Evolutionary conservation across 2,329 filamentous ascomycete genomes (phyloP).

Genomic region (Falciphora oryzae): DNA sequence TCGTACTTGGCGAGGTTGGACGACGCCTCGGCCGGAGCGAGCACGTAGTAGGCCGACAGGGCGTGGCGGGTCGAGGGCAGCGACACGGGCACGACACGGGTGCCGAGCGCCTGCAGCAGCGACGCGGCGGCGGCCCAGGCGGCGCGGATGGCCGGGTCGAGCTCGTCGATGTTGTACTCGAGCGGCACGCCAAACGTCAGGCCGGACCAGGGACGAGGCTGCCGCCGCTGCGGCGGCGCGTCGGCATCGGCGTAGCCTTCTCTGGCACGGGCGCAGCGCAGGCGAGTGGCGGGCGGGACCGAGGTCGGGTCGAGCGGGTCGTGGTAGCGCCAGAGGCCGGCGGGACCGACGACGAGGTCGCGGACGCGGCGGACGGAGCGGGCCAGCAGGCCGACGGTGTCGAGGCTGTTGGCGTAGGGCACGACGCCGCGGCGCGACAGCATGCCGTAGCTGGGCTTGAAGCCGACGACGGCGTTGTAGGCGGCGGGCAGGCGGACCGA

Average conservation of each 20-base stretch:
- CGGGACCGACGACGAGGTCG: slow-evolving; percentile 43
- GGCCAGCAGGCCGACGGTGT: slow-evolving; percentile 78
- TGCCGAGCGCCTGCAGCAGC: slow-evolving; percentile 57
- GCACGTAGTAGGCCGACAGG: slow-evolving; percentile 88
- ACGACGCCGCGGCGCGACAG: slow-evolving; percentile 82
- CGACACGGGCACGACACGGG: slow-evolving; percentile 67
- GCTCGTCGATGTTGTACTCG: slow-evolving; percentile 86
- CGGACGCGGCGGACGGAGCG: slow-evolving; percentile 44
- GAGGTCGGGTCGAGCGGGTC: slow-evolving; percentile 74
- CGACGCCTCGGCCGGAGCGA: slow-evolving; percentile 90
- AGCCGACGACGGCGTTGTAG: slow-evolving; percentile 77
- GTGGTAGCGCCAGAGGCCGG: slow-evolving; percentile 41
- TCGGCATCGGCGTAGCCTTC: slow-evolving; percentile 19
- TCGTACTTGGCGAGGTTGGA: slow-evolving; percentile 98
- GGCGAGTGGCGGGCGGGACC: slow-evolving; percentile 50
- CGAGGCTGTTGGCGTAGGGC: slow-evolving; percentile 86
- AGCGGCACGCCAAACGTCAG: slow-evolving; percentile 52
- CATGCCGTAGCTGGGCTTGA: slow-evolving; percentile 88
- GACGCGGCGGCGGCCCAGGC: slow-evolving; percentile 63
- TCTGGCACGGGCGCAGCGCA: slow-evolving; percentile 31
- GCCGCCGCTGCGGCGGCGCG: background rate
- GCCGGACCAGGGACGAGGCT: slow-evolving; percentile 16
- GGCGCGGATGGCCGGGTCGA: slow-evolving; percentile 61
- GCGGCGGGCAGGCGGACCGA: slow-evolving; percentile 83
- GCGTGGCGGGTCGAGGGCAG: slow-evolving; percentile 80